Evolutionary conservation across 164 flowering plant genomes (phyloP).

Genomic region (Magnolia officinalis): DNA sequence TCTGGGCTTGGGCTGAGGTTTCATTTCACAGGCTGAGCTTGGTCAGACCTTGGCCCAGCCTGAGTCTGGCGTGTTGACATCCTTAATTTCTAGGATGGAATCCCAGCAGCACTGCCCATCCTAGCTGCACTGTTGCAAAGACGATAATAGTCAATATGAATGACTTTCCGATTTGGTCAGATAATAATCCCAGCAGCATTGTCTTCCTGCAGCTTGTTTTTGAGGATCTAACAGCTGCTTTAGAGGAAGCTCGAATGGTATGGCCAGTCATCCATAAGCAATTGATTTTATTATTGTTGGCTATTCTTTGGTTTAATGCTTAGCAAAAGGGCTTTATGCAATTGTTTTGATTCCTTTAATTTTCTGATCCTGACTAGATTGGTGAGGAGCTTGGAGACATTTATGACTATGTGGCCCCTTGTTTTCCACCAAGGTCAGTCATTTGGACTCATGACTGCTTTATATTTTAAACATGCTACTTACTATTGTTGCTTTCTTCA

Average conservation of each 20-base stretch:
- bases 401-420: slow-evolving; percentile 96
- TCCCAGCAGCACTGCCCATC: neutral
- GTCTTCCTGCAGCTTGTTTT: slow-evolving; percentile 59
- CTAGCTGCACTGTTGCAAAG: neutral
- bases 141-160: neutral
- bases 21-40: no score
- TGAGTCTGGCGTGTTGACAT: neutral
- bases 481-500: neutral
- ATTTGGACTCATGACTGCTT: neutral
- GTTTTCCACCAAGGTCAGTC: slow-evolving; percentile 98
- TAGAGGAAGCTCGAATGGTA: slow-evolving; percentile 94
- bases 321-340: neutral
- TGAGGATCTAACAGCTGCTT: slow-evolving; percentile 83
- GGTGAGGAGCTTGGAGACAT: slow-evolving; percentile 99
- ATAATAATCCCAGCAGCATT: slow-evolving; percentile 9
- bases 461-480: neutral
- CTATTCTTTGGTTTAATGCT: neutral
- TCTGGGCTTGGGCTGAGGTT: no score
- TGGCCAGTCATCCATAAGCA: neutral
- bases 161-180: neutral
- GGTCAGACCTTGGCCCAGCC: no score
- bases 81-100: neutral
- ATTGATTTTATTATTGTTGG: no score
- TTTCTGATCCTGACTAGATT: slow-evolving; percentile 43
- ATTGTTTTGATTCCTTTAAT: neutral